Conservation (phyloP, 2,329 filamentous ascomycete genomes). For the Delphinella strobiligena region DNA sequence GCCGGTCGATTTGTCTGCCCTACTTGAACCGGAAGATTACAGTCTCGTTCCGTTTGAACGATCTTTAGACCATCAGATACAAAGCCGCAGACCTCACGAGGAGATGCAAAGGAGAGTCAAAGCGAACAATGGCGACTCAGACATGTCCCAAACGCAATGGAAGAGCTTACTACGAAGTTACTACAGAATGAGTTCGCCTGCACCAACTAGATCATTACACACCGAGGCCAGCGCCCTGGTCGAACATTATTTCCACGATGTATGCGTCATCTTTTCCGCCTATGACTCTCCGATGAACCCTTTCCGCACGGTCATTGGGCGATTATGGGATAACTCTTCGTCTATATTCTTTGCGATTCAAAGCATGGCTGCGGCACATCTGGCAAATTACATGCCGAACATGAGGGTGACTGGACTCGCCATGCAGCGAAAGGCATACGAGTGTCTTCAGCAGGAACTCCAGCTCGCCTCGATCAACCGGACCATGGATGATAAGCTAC, state of each 20-base stretch:
- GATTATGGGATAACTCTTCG: constrained; percentile 45
- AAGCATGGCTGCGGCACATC: constrained; percentile 38
- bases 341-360: constrained; percentile 50
- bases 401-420: constrained; percentile 14
- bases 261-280: constrained; percentile 50
- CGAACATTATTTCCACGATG: constrained; percentile 53
- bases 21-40: neutral
- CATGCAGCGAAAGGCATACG: constrained; percentile 21
- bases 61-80: no score
- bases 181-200: constrained; percentile 17
- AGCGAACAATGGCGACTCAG: neutral
- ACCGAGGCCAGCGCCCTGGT: constrained; percentile 45
- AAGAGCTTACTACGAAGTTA: constrained; percentile 14
- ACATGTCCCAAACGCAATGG: neutral
- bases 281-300: constrained; percentile 52
- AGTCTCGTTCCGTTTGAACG: neutral
- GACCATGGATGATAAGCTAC: constrained; percentile 14
- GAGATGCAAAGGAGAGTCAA: no score
- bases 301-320: constrained; percentile 46
- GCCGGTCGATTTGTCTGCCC: neutral
- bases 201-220: constrained; percentile 24
- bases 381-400: constrained; percentile 14
- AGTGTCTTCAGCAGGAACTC: constrained; percentile 37
- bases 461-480: constrained; percentile 12
- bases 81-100: no score